Evolutionary conservation across 805 yeast species (phyloP).

Genomic region (Clavispora santaluciae): DNA sequence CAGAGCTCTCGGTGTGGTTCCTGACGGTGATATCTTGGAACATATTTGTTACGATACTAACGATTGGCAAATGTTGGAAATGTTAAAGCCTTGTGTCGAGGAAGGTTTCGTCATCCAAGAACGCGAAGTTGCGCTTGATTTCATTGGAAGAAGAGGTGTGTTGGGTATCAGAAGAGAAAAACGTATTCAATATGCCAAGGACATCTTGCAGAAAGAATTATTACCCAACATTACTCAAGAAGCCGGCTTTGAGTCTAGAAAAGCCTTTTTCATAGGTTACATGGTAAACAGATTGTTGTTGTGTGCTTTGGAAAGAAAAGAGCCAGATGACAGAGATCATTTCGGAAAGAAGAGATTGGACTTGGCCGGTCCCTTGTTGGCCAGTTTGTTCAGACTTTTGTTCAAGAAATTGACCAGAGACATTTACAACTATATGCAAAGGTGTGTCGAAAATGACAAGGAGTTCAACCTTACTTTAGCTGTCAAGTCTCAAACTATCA

Average conservation of each 20-base stretch:
- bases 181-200: constrained; percentile 97
- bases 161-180: constrained; percentile 94
- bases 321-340: constrained; percentile 98
- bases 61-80: constrained; percentile 99
- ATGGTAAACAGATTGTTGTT: constrained; percentile 93
- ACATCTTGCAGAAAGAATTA: constrained; percentile 91
- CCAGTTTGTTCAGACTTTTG: constrained; percentile 88
- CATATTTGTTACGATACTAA: constrained; percentile 96
- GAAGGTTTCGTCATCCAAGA: constrained; percentile 98
- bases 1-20: constrained; percentile 96
- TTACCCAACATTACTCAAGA: constrained; percentile 96
- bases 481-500: constrained; percentile 93
- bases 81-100: constrained; percentile 98
- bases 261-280: constrained; percentile 95
- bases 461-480: constrained; percentile 96
- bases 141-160: constrained; percentile 97
- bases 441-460: constrained; percentile 96
- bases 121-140: constrained; percentile 95
- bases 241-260: constrained; percentile 94
- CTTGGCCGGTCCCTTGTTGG: constrained; percentile 96
- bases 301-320: constrained; percentile 95
- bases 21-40: constrained; percentile 97
- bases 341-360: constrained; percentile 98
- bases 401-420: constrained; percentile 95
- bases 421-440: constrained; percentile 96